Conservation (phyloP, 495 filamentous ascomycete species). For the Penicillium silybi region DNA sequence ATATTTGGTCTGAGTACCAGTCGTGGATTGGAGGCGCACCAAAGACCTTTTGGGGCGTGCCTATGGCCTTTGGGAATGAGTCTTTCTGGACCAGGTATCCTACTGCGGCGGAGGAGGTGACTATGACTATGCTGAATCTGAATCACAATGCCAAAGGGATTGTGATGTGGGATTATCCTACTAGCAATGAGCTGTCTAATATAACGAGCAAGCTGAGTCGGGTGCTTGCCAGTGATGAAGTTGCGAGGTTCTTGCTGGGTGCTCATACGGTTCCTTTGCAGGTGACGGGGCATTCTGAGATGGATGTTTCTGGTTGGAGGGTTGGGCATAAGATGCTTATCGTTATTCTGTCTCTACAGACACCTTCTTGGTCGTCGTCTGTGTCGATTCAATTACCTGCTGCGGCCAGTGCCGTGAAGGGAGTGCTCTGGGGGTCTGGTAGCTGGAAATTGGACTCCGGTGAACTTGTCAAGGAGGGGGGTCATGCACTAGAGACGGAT, state of each 20-base stretch:
- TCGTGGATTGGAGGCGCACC: slow-evolving; percentile 19
- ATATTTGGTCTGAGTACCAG: slow-evolving; percentile 40
- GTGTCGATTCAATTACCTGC: slow-evolving; percentile 8
- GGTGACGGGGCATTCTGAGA: slow-evolving; percentile 7
- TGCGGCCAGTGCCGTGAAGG: neutral
- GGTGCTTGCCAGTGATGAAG: slow-evolving; percentile 12
- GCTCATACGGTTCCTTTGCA: slow-evolving; percentile 6
- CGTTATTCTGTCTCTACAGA: slow-evolving; percentile 16
- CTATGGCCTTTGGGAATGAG: slow-evolving; percentile 61
- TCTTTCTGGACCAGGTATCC: slow-evolving; percentile 60
- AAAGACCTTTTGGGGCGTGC: slow-evolving; percentile 57
- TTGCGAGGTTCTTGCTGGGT: slow-evolving; percentile 16
- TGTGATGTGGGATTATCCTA: slow-evolving; percentile 36
- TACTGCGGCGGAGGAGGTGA: slow-evolving; percentile 50
- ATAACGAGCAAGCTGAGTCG: slow-evolving; percentile 19
- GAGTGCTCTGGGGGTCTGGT: slow-evolving; percentile 12
- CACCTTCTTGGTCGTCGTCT: slow-evolving; percentile 3
- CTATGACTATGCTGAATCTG: slow-evolving; percentile 57
- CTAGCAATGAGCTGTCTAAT: slow-evolving; percentile 12
- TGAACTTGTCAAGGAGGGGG: slow-evolving; percentile 7
- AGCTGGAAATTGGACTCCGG: slow-evolving; percentile 8
- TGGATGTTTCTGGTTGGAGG: slow-evolving; percentile 16
- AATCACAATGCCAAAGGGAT: slow-evolving; percentile 59
- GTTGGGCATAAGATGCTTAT: slow-evolving; percentile 13
- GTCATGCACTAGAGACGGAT: slow-evolving; percentile 11